Base-by-base conservation (phyloP, 2,329 filamentous ascomycete genomes). In the Xylariomycetidae sp. region DNA sequence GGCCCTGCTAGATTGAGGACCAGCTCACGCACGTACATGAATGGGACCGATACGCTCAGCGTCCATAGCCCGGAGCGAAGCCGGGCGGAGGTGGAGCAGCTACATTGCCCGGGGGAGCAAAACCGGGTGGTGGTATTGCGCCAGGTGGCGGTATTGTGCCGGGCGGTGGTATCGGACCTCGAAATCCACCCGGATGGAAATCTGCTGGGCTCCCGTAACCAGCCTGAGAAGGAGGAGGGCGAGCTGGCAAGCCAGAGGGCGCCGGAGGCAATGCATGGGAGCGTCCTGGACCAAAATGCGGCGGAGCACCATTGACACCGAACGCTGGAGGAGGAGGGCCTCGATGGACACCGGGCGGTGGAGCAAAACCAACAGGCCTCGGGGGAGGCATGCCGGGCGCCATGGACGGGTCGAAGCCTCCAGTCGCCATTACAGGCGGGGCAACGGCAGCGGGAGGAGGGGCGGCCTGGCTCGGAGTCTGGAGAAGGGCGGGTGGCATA, bases 401-500 rank as follows among this genome's bases (percentile, higher is more conserved):
- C 35, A 57, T 43, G 24, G 46, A 35, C 28, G 51, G 47, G 16
- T 48, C 47, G 34, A 49, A 52, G 10, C 47, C 47, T 14, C 47
- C 42, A 8, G 49, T 44, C 24, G 49, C 47, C 52, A 57, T 54
- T 17, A 37, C 43, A 13, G 51, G 49, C 3, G 52, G 49, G 7
- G 34, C 39, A 15, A 41, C 46, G 20, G 40, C 40, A 3, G 48
- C 32, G 3, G 48, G 38, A 19, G 51, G 41, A 6, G 50, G 46
- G 12, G 49, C 43, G 29, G 53, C 43, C 22, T 54, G 50, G 15
- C 46, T 42, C 19, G 49, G 50, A 6, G 48, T 54, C 32, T 60
- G 67, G 48, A 89, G 74, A 47, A 93, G 79, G 38, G 79, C 83
- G 4, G 84, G 74, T 2, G 86, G 84, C 32, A 92, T 65, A 15